A percentile compares a stretch with the other conserved stretches of the same genome.
These are phyloP conservation scores for Microcyclospora pomicola DNA, from an alignment of 2,329 filamentous ascomycete genomes.

Conservation along the genomic window DNA sequence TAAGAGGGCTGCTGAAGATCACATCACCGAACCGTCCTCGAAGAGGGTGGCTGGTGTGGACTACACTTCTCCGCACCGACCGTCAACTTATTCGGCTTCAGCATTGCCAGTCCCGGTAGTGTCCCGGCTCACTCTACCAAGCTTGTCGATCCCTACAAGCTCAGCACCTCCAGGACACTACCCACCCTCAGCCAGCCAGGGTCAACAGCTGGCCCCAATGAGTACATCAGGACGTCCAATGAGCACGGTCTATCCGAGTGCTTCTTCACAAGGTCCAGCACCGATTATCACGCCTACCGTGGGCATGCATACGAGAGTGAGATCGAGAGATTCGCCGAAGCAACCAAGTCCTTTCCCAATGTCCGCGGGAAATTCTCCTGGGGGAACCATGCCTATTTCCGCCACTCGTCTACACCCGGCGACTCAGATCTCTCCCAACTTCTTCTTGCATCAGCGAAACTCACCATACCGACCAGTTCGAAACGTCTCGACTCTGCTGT, in stretches of 20 bases:
- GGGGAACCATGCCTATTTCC: slow-evolving; percentile 46
- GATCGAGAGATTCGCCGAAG: slow-evolving; percentile 27
- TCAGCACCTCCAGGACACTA: slow-evolving; percentile 8
- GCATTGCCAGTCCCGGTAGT: slow-evolving; percentile 10
- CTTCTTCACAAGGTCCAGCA: slow-evolving; percentile 13
- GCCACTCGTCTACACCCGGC: slow-evolving; percentile 34
- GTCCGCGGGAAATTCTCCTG: slow-evolving; percentile 51
- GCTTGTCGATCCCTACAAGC: slow-evolving; percentile 49
- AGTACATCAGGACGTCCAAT: slow-evolving; percentile 49
- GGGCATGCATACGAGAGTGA: slow-evolving; percentile 5
- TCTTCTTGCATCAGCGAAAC: slow-evolving; percentile 73
- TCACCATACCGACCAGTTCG: slow-evolving; percentile 89
- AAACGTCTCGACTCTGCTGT: slow-evolving; percentile 77
- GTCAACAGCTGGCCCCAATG: slow-evolving; percentile 46
- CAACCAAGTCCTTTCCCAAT: slow-evolving; percentile 39
- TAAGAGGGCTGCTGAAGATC: slow-evolving; percentile 47
- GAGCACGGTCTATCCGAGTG: slow-evolving; percentile 57
- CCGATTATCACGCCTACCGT: slow-evolving; percentile 31
- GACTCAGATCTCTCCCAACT: slow-evolving; percentile 68
- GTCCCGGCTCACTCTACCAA: slow-evolving; percentile 54
- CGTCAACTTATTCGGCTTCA: not conserved
- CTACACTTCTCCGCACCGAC: slow-evolving; percentile 15
- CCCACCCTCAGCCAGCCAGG: slow-evolving; percentile 5
- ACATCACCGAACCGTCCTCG: slow-evolving; percentile 39
- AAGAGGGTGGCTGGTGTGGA: slow-evolving; percentile 32